Evolutionary conservation across 306 rosid genomes (phyloP), one percentile per base, ranked within the genome.

Genomic region (Alnus rubra): DNA sequence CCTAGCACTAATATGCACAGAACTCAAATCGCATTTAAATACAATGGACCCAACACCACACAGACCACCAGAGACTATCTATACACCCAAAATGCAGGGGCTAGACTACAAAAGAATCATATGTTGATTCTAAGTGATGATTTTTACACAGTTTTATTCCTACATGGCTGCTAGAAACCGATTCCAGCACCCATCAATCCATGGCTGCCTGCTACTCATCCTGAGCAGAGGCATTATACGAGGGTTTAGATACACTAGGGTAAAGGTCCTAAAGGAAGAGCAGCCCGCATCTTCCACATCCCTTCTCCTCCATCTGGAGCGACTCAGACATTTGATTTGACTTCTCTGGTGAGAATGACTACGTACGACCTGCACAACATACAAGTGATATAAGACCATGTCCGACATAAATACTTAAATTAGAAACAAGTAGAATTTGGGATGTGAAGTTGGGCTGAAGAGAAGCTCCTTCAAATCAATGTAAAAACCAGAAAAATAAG

Each of bases 271-370:
- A 74, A 84, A 76, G 84, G 94, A 88, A 92, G 86, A 83, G 92
- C 94, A 76, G 84, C 87, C 87, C 11, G 86, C 93, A 78, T 73
- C 67, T 85, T 87, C 90, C 96, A 83, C 69, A 79, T 82, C 85
- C 90, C 90, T 88, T 87, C 79, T 82, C 86, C 86, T 70, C 93
- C 91, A 92, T 82, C 84, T 81, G 93, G 89, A 88, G 92, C 78
- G 83, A 92, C 87, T 86, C 88, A 37, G 87, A 90, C 97, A 87
- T 90, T 77, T 85, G 86, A 87, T 90, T 74, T 85, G 86, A 86
- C 86, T 84, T 82, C 87, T 84, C 88, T 85, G 90, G 93, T 91
- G 95, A 86, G 93, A 91, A 91, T 91, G 95, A 89, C 92, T 82
- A 89, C 78, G 82, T 86, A 86, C 88, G 90, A 94, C 97, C 98